Conservation (phyloP, 495 filamentous ascomycete genomes). For the Coniosporium apollinis region DNA sequence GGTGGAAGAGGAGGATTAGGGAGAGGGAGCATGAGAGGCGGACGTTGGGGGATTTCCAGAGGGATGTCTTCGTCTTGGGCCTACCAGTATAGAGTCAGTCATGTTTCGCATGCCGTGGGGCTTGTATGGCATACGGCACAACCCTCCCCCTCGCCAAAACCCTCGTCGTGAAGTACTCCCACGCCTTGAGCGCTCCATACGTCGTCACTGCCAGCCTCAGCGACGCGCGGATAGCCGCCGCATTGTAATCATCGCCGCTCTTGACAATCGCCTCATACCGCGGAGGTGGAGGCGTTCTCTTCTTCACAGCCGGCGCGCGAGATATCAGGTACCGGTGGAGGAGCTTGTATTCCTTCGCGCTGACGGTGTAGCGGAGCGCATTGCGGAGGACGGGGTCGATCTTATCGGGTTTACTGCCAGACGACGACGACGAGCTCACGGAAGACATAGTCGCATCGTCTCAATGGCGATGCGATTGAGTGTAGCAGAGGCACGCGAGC, state of each 20-base stretch:
- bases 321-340: constrained; percentile 65
- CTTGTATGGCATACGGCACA: constrained; percentile 21
- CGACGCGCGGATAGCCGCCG: constrained; percentile 58
- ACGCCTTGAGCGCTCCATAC: constrained; percentile 50
- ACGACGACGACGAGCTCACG: no score
- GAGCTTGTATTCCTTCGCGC: constrained; percentile 65
- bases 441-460: no score
- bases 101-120: not conserved
- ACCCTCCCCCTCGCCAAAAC: constrained; percentile 21
- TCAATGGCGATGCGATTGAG: no score
- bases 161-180: constrained; percentile 34
- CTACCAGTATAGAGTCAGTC: constrained; percentile 10
- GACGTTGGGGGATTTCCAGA: constrained; percentile 54
- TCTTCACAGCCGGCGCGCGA: constrained; percentile 41
- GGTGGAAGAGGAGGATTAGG: constrained; percentile 69
- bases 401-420: not conserved
- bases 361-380: constrained; percentile 67
- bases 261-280: constrained; percentile 34
- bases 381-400: constrained; percentile 53
- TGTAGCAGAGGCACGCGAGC: no score
- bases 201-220: constrained; percentile 61
- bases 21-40: constrained; percentile 68
- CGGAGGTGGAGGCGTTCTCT: constrained; percentile 41
- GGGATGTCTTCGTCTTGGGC: constrained; percentile 29
- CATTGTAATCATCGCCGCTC: constrained; percentile 54